Evolutionary conservation across 1,284 basidiomycete species (phyloP).

Genomic region (Papiliotrema flavescens): DNA sequence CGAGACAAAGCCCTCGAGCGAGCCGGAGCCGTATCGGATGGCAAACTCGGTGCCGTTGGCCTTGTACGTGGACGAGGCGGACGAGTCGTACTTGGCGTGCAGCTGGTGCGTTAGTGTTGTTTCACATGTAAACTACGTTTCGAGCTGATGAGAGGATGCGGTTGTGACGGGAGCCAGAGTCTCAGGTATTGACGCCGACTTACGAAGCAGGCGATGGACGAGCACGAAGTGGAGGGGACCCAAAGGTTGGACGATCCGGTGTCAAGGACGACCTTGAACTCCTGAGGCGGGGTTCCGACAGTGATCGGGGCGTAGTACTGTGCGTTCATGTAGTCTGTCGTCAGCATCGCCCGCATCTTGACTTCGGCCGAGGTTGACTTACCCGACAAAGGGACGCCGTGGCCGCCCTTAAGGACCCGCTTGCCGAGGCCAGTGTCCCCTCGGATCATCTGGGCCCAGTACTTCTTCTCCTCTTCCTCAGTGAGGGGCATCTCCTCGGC

Average conservation of each 20-base stretch:
- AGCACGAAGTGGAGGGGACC: constrained; percentile 76
- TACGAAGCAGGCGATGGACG: constrained; percentile 93
- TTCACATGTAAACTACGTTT: background rate
- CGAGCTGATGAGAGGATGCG: too few relatives aligned
- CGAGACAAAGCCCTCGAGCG: constrained; percentile 95
- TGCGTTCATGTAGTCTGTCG: constrained; percentile 89
- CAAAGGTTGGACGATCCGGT: constrained; percentile 59
- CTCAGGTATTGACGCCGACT: constrained; percentile 11
- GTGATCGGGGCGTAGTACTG: constrained; percentile 92
- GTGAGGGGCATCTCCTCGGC: constrained; percentile 16
- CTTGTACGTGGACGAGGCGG: constrained; percentile 81
- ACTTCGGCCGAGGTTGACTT: constrained; percentile 41
- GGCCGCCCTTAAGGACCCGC: constrained; percentile 65
- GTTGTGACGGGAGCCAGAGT: too few relatives aligned
- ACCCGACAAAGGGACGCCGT: constrained; percentile 88
- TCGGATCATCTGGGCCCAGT: constrained; percentile 67
- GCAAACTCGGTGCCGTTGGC: constrained; percentile 86
- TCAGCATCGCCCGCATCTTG: background rate
- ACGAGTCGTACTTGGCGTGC: constrained; percentile 87
- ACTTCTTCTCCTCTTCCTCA: constrained; percentile 62
- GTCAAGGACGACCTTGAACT: constrained; percentile 58
- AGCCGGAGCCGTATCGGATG: constrained; percentile 95
- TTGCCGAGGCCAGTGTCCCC: constrained; percentile 44
- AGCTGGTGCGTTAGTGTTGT: constrained; percentile 46
- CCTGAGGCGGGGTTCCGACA: constrained; percentile 59